Percentiles rank a stretch among this genome's conserved stretches.
Conservation (phyloP, 192 early-diverging fungal species). For the Phlyctochytrium bullatum region DNA sequence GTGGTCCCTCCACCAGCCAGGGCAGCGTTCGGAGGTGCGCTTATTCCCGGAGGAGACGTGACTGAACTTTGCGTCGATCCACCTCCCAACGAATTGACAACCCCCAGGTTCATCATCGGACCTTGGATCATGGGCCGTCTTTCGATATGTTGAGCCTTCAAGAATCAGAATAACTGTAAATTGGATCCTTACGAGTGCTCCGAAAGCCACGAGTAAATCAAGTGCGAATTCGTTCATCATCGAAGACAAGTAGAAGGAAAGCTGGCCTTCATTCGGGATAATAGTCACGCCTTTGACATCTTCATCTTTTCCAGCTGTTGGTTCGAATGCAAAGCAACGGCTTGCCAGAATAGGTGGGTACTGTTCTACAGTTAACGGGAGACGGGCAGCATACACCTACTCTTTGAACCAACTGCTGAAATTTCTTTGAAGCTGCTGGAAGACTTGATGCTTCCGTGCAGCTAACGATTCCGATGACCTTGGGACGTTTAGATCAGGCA, state of each 20-base stretch:
- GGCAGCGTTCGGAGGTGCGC: conserved; percentile 4
- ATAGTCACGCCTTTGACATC: conserved; percentile 72
- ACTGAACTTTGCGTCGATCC: background rate
- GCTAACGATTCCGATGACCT: conserved; percentile 82
- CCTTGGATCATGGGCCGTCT: conserved; percentile 55
- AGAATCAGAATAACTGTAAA: conserved; percentile 1
- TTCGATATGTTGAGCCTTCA: conserved; percentile 53
- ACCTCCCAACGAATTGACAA: background rate
- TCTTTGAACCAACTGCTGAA: conserved; percentile 56
- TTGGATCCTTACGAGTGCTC: conserved; percentile 53
- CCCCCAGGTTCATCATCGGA: conserved; percentile 29
- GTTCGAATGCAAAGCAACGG: conserved; percentile 80
- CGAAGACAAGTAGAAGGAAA: conserved; percentile 70
- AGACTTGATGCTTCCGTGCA: conserved; percentile 64
- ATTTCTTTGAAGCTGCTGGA: conserved; percentile 57
- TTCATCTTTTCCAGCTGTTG: conserved; percentile 68
- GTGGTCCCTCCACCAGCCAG: conserved; percentile 11
- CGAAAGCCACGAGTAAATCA: conserved; percentile 67
- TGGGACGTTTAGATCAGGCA: background rate
- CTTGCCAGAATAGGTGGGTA: conserved; percentile 69
- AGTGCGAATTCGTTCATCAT: conserved; percentile 78
- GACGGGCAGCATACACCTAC: conserved; percentile 36
- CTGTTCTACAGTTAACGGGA: conserved; percentile 32
- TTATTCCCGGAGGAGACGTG: conserved; percentile 11
- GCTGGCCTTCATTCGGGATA: conserved; percentile 78